Base-by-base conservation (phyloP, 768 basidiomycete genomes). In the Trametes punicea region DNA sequence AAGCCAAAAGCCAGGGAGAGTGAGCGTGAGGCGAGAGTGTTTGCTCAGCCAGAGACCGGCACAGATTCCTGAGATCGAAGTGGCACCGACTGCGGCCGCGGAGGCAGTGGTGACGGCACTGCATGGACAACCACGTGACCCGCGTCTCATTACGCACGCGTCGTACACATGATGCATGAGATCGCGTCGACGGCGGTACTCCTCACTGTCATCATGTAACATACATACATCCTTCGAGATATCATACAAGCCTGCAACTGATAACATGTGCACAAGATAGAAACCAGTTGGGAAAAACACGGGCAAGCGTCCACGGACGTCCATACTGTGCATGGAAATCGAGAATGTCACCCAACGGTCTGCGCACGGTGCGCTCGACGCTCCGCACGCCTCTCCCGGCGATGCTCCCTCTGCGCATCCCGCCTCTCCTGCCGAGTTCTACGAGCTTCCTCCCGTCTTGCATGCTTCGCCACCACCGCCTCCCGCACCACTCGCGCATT, bases 401-500 rank as follows among this genome's bases (percentile, higher is more conserved):
- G 39, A 15, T 27, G 51, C 51, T 61, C 60, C 34, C 55, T 31
- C 20, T 39, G 49, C 26, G 18, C 39, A 41, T 55, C 47, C 9
- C 54, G 48, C 13, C 29, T 21, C 30, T 40, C 44, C 53, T 55
- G 38, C 25, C 48, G 57, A 29, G 41, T 45, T 31, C 45, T 16
- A 6, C 49, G 39, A 3, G 49, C 47, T 33, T 59, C 57, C 51
- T 56, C 57, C 33, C 48, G 44, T 25, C 41, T 51, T 8, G 44
- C 18, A 6, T 47, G 53, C 57, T 18, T 54, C 33, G 42, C 15
- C 34, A 20, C 52, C 11, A 50, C 57, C 16, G 47, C 55, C 51
- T 67, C 63, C 59, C 62, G 61, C 48, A 67, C 21, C 10, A 59
- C 57, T n/a, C 56, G 57, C 34, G 71, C 70, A 48, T 67, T 65